Base-by-base conservation (phyloP, 2,329 filamentous ascomycete genomes). In the Herpotrichia juniperi region DNA sequence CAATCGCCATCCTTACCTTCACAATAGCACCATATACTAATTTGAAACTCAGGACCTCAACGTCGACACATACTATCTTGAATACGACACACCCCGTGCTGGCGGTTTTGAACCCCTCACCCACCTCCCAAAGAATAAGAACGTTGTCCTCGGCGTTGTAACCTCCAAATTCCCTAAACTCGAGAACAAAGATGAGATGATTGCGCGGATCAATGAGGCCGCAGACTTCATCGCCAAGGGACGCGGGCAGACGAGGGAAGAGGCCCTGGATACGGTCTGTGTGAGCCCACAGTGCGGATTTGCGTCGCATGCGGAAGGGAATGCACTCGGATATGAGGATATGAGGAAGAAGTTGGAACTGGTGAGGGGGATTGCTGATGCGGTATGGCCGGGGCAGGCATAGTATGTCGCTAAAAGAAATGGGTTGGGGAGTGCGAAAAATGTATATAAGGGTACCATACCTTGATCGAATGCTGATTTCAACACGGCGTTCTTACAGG, bases 331-430 rank as follows among this genome's bases (percentile, higher is more conserved):
- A 19, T 78, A 84, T 56, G 83, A 89, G 40, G 88, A 89, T 56
- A 87, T 92, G 86, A 84, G 84, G 75, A 84, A 82, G 72, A 93
- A 92, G 78, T 74, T 93, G 64, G 78, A 82, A 59, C 75, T 93
- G 46, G 87, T 92, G 16, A 82, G 88, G 57, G 79, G 85, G 61
- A 85, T 93, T 63, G 88, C 89, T 2, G 83, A 91, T 66, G 84
- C 87, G 64, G 82, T 92, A 51, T 93, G 89, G 89, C 79, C 81
- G 3, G 78, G 79, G 17, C 74, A 84, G 74, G 68, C 76, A 57
- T 83, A 62, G 30, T n/a, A 7, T 35, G 44, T 19, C 9, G 31
- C 12, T 7, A 12, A 30, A 30, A 30, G 26, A 12, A 30, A 12
- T 30, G 26, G 7, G 26, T 30, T 7, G 26, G 26, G 12, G 28